Conservation (phyloP, 2,329 filamentous ascomycete species). For the Metarhizium robertsii region DNA sequence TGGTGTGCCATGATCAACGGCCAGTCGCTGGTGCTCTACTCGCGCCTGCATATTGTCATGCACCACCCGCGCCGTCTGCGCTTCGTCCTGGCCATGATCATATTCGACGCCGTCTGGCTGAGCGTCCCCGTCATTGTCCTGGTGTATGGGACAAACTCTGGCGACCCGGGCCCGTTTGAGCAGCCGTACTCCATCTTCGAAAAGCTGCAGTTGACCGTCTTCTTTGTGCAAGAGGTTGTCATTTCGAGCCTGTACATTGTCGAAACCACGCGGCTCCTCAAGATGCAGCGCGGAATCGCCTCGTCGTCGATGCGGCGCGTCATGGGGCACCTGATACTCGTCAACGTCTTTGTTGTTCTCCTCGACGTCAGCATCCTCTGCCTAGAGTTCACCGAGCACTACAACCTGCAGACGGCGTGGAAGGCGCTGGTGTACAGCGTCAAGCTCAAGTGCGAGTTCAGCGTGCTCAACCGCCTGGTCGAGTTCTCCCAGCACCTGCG, state of each 20-base stretch:
- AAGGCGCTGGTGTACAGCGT: conserved; percentile 25
- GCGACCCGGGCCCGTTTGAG: conserved; percentile 11
- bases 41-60: conserved; percentile 49
- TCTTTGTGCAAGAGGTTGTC: conserved; percentile 45
- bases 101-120: conserved; percentile 40
- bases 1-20: conserved; percentile 48
- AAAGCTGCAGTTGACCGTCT: conserved; percentile 44
- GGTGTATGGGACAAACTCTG: conserved; percentile 39
- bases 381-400: conserved; percentile 21
- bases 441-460: conserved; percentile 28
- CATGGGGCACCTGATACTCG: conserved; percentile 23
- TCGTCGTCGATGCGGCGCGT: conserved; percentile 10
- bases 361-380: conserved; percentile 29
- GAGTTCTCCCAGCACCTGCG: conserved; percentile 19
- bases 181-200: conserved; percentile 35
- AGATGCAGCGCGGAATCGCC: conserved; percentile 24
- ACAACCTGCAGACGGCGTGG: conserved; percentile 23
- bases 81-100: conserved; percentile 47
- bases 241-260: conserved; percentile 44
- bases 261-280: conserved; percentile 39
- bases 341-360: conserved; percentile 33
- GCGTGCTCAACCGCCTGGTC: conserved; percentile 24
- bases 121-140: conserved; percentile 46
- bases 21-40: conserved; percentile 52
- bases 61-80: conserved; percentile 38